Evolutionary conservation across 495 filamentous ascomycete species (phyloP).

Genomic region (Hypoxylon lienhwacheense): DNA sequence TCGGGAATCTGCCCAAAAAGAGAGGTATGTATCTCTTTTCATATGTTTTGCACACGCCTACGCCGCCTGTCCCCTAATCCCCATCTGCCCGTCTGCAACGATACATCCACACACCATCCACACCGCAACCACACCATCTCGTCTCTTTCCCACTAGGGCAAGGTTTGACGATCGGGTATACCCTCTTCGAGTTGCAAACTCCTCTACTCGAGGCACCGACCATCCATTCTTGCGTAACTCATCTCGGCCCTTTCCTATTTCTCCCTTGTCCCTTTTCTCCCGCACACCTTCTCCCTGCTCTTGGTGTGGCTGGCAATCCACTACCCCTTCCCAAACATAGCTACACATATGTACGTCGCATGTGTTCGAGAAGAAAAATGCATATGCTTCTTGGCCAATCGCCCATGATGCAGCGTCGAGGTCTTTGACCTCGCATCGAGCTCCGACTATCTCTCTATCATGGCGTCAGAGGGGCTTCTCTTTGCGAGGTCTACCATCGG

Average conservation of each 20-base stretch:
- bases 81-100: constrained; percentile 42
- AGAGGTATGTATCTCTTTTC: constrained; percentile 35
- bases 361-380: constrained; percentile 35
- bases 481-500: constrained; percentile 34
- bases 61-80: constrained; percentile 25
- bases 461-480: constrained; percentile 9
- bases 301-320: constrained; percentile 33
- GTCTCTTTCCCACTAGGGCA: constrained; percentile 36
- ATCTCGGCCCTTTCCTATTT: constrained; percentile 42
- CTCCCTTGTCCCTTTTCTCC: constrained; percentile 38
- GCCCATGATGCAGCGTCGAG: constrained; percentile 37
- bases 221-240: constrained; percentile 40
- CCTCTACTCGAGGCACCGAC: constrained; percentile 37
- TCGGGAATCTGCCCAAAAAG: constrained; percentile 38
- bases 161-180: constrained; percentile 38
- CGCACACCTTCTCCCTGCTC: constrained; percentile 33
- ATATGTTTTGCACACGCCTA: constrained; percentile 22
- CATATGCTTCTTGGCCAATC: constrained; percentile 37
- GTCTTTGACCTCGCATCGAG: constrained; percentile 26
- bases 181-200: constrained; percentile 40
- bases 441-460: constrained; percentile 26
- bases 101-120: constrained; percentile 41
- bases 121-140: constrained; percentile 31
- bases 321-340: constrained; percentile 36
- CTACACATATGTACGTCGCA: constrained; percentile 36